phyloP scores from a whole-genome alignment of 306 rosid genomes.

The Castanea mollissima region DNA sequence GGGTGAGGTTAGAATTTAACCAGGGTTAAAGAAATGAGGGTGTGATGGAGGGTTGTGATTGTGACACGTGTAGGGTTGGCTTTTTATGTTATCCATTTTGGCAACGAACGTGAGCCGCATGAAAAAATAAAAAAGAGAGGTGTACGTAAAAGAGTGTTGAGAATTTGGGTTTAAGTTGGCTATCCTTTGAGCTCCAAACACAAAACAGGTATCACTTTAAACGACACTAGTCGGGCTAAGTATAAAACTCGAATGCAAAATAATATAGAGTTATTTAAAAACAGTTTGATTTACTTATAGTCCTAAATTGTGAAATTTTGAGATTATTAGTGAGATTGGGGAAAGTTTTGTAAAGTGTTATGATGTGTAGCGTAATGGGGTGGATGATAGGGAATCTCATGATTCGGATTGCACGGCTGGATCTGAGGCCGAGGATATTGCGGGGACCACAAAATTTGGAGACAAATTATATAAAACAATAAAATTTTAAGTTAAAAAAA shows the following conservation, averaged over 20 bases:
- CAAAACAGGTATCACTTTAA: too few relatives aligned
- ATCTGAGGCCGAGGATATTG: constrained; percentile 39
- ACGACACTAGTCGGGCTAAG: too few relatives aligned
- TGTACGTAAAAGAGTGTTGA: too few relatives aligned
- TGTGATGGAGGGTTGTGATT: background rate
- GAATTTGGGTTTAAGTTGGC: too few relatives aligned
- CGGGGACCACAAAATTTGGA: constrained; percentile 44
- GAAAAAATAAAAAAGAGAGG: background rate
- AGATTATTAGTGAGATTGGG: background rate
- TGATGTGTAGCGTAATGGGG: constrained; percentile 42
- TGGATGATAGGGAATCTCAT: constrained; percentile 58
- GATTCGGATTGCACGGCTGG: constrained; percentile 70
- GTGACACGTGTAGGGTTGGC: constrained; percentile 43
- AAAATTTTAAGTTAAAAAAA: too few relatives aligned
- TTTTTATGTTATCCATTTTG: constrained; percentile 63
- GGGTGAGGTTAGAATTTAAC: constrained; percentile 59
- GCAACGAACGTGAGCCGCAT: constrained; percentile 55
- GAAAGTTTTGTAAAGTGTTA: constrained; percentile 34
- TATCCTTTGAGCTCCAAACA: too few relatives aligned
- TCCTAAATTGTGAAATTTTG: too few relatives aligned
- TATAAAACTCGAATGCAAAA: too few relatives aligned
- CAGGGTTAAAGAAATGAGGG: constrained; percentile 55
- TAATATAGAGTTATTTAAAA: too few relatives aligned
- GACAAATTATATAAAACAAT: too few relatives aligned
- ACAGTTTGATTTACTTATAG: too few relatives aligned